Conservation (phyloP, 1,284 basidiomycete genomes). For the Pascua sp. region DNA sequence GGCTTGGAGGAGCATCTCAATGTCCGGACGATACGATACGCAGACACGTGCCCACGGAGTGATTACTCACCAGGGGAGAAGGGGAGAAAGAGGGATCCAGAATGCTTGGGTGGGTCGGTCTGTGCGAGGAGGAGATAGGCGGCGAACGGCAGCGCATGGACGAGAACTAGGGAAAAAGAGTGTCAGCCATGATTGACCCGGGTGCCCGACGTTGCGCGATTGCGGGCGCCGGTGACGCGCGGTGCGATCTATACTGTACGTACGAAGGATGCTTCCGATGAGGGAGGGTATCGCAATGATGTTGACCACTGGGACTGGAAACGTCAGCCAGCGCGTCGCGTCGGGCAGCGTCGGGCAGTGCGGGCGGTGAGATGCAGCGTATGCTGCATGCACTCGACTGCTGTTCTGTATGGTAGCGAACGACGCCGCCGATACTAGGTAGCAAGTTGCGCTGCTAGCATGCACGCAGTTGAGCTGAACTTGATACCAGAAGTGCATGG, state of each 20-base stretch:
- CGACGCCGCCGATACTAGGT: too few species aligned
- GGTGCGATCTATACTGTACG: not conserved
- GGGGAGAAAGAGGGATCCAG: slow-evolving; percentile 23
- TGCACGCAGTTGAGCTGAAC: too few species aligned
- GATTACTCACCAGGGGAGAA: slow-evolving; percentile 24
- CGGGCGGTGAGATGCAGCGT: too few species aligned
- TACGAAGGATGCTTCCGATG: slow-evolving; percentile 16
- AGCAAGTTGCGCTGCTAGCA: too few species aligned
- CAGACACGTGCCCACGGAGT: too few species aligned
- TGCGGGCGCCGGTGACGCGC: not conserved
- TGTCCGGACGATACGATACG: too few species aligned
- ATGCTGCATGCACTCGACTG: not conserved
- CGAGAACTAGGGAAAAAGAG: slow-evolving; percentile 16
- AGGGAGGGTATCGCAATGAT: slow-evolving; percentile 17
- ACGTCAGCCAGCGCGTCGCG: slow-evolving; percentile 3
- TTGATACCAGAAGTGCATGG: too few species aligned
- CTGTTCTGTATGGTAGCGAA: not conserved
- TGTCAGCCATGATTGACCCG: too few species aligned
- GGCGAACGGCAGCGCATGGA: slow-evolving; percentile 24
- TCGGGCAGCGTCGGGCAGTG: not conserved
- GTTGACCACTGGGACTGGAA: slow-evolving; percentile 20
- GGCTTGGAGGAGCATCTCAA: too few species aligned
- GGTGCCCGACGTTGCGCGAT: not conserved
- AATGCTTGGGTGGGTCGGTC: slow-evolving; percentile 22
- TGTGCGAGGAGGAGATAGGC: slow-evolving; percentile 29